A percentile compares a stretch with the other conserved stretches of the same genome.
Evolutionary conservation across 116 monocot species (phyloP).

Genomic region (Trichopus zeylanicus): DNA sequence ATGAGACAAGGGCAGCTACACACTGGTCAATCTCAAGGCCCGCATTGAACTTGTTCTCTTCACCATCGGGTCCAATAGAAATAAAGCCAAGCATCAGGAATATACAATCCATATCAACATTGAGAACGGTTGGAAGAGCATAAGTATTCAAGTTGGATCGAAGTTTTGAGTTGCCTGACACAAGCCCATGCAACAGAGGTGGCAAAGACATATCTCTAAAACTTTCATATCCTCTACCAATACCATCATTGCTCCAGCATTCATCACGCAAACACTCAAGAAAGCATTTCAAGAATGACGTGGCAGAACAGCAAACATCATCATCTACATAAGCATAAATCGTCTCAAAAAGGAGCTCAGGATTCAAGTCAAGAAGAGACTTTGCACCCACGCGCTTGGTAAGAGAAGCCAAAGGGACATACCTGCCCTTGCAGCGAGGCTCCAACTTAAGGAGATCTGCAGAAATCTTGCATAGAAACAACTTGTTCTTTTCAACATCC

Average conservation of each 20-base stretch:
- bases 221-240: slow-evolving; percentile 68
- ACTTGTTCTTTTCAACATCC: slow-evolving; percentile 17
- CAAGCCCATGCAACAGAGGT: slow-evolving; percentile 66
- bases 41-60: slow-evolving; percentile 19
- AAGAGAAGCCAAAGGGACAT: slow-evolving; percentile 84
- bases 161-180: slow-evolving; percentile 77
- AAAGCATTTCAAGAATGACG: slow-evolving; percentile 91
- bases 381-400: slow-evolving; percentile 75
- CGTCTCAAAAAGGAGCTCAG: slow-evolving; percentile 67
- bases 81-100: slow-evolving; percentile 87
- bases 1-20: slow-evolving; percentile 71
- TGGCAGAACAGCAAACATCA: slow-evolving; percentile 83
- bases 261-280: slow-evolving; percentile 85
- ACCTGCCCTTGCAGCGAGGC: slow-evolving; percentile 84
- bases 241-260: slow-evolving; percentile 76
- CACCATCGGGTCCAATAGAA: slow-evolving; percentile 44
- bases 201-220: slow-evolving; percentile 67
- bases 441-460: slow-evolving; percentile 61
- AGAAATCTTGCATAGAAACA: slow-evolving; percentile 37
- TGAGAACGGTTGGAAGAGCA: slow-evolving; percentile 73
- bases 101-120: slow-evolving; percentile 86
- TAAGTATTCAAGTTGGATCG: slow-evolving; percentile 91
- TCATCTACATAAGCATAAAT: slow-evolving; percentile 73
- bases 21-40: slow-evolving; percentile 51
- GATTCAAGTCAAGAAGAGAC: slow-evolving; percentile 53